These are phyloP conservation scores for Cyberlindnera subsufficiens DNA, from an alignment of 805 yeast species.

Conservation along the genomic window DNA sequence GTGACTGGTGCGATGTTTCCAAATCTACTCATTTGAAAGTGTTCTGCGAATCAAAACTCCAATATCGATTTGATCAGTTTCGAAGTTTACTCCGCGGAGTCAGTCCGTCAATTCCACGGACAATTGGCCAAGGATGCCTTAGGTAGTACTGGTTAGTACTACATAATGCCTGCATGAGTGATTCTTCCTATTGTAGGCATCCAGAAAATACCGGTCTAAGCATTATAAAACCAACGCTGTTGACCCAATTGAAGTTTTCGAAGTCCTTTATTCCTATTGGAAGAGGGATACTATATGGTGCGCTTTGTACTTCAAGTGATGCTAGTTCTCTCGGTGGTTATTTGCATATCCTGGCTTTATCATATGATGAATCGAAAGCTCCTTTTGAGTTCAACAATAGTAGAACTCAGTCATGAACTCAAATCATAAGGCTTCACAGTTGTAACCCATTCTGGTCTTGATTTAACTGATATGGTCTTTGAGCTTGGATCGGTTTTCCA, in stretches of 20 bases:
- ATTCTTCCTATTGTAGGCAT: neutral
- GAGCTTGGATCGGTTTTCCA: no score
- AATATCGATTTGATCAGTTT: slow-evolving; percentile 6
- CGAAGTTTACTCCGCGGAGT: slow-evolving; percentile 3
- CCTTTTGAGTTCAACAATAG: slow-evolving; percentile 27
- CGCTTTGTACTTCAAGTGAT: slow-evolving; percentile 25
- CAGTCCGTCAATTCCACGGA: slow-evolving; percentile 1
- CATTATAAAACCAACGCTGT: slow-evolving; percentile 2
- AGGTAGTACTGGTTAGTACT: no score
- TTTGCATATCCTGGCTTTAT: slow-evolving; percentile 12
- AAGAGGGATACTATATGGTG: slow-evolving; percentile 15
- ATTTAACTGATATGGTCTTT: slow-evolving; percentile 25
- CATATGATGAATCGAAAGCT: slow-evolving; percentile 33
- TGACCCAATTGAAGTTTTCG: slow-evolving; percentile 1
- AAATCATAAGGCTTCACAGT: slow-evolving; percentile 23
- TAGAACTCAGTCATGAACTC: slow-evolving; percentile 23
- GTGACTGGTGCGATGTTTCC: neutral
- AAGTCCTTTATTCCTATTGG: slow-evolving; percentile 9
- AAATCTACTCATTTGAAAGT: neutral
- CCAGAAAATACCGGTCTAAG: neutral
- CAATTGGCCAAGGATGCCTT: no score
- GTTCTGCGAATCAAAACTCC: neutral
- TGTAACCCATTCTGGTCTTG: slow-evolving; percentile 35
- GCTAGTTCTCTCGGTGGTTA: slow-evolving; percentile 22
- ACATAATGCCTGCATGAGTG: slow-evolving; percentile 9